Evolutionary conservation across 768 basidiomycete species (phyloP).

Genomic region (Pleurotus platypus): DNA sequence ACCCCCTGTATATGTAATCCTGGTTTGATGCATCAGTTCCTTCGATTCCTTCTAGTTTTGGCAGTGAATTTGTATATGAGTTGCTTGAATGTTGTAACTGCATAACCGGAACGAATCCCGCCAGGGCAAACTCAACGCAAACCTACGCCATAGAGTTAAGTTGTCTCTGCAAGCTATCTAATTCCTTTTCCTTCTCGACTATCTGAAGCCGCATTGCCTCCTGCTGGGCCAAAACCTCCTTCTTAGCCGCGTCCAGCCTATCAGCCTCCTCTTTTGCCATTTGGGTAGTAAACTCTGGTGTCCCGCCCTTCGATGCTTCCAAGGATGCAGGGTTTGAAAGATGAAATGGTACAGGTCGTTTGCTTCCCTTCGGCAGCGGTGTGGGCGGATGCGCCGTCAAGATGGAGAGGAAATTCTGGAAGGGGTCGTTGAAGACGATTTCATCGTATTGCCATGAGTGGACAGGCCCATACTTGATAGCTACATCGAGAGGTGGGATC

Average conservation of each 20-base stretch:
- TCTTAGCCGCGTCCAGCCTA: slow-evolving; percentile 72
- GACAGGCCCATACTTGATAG: slow-evolving; percentile 71
- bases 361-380: slow-evolving; percentile 61
- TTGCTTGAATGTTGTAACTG: no score
- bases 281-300: slow-evolving; percentile 78
- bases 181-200: slow-evolving; percentile 80
- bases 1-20: no score
- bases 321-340: slow-evolving; percentile 48
- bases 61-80: no score
- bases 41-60: no score
- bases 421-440: slow-evolving; percentile 93
- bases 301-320: slow-evolving; percentile 61
- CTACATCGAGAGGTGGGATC: slow-evolving; percentile 63
- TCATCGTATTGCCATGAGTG: slow-evolving; percentile 99
- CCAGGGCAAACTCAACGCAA: no score
- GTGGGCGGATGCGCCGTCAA: slow-evolving; percentile 84
- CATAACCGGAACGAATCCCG: no score
- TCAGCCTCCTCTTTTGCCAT: slow-evolving; percentile 91
- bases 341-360: slow-evolving; percentile 70
- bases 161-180: slow-evolving; percentile 65
- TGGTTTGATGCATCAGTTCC: no score
- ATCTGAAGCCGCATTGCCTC: slow-evolving; percentile 66
- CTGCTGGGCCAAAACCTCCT: slow-evolving; percentile 69
- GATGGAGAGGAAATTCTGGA: slow-evolving; percentile 77
- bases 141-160: slow-evolving; percentile 14